Evolutionary conservation across 2,329 filamentous ascomycete species (phyloP), one percentile per base, ranked within the genome.

Genomic region (Aspergillus japonicus): DNA sequence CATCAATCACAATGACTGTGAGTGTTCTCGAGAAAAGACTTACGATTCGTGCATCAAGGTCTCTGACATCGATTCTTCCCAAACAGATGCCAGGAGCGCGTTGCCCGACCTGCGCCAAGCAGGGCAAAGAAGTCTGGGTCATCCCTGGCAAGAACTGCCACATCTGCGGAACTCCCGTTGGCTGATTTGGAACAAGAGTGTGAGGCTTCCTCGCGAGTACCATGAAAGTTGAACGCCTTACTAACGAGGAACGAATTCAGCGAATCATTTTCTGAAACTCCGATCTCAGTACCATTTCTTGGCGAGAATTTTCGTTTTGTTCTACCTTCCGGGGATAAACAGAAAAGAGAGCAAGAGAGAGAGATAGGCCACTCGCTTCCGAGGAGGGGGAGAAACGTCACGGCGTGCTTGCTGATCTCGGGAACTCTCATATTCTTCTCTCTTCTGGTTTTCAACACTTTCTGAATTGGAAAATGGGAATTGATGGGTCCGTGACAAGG

Each of bases 131-230:
- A 64, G 68, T 72, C 24, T 80, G 78, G 78, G 78, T 80, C 3
- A 80, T 80, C 57, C 77, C 78, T 5, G 78, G 78, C n/a, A 79
- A 78, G 60, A 71, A 74, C 62, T 80, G 78, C 60, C 77, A 79
- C 63, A 66, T 75, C 47, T 80, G 77, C 57, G 73, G 76, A 11
- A 74, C 72, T 60, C 70, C 50, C 72, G 75, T 60, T 66, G 67
- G 68, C 49, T 68, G 62, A 69, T 56, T 21, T 26, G 44, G 35
- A 35, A n/a, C n/a, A 19, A 19, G 1, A 7, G 16, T 16, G 39
- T 8, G 39, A 44, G 16, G 39, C 14, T 5, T n/a, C 7, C 16
- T 16, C 39, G 8, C 4, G 11, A 16, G 33, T 4, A 12, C 5
- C 12, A 3, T 12, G 33, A 16, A 35, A 35, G 12, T 35, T 35